These are phyloP conservation scores for Raphidocelis subcapitata DNA, from an alignment of 139 green algal species.

Conservation along the genomic window DNA sequence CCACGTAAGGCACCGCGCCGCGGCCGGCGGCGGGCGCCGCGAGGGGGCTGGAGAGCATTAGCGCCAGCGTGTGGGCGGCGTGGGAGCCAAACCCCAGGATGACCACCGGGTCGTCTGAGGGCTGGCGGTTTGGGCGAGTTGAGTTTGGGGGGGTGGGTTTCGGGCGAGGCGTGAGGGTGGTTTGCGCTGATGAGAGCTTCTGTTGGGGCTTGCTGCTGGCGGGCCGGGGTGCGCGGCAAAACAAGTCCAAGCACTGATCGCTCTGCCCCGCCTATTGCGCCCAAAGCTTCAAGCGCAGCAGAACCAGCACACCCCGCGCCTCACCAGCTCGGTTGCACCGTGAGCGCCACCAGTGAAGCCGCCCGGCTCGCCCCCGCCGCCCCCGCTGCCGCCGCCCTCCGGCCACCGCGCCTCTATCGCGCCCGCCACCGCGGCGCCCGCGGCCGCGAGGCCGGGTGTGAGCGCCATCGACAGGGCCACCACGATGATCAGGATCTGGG, in stretches of 20 bases:
- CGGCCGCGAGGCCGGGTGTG: slow-evolving; percentile 79
- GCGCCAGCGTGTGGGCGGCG: slow-evolving; percentile 67
- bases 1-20: slow-evolving; percentile 65
- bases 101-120: slow-evolving; percentile 59
- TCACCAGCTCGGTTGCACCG: neutral
- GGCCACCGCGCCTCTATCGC: neutral
- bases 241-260: no score
- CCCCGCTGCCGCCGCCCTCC: neutral
- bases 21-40: neutral
- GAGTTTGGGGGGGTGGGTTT: neutral
- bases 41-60: slow-evolving; percentile 81
- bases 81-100: slow-evolving; percentile 75
- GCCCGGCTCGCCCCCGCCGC: no score
- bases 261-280: no score
- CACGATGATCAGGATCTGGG: slow-evolving; percentile 93
- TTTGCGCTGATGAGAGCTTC: no score
- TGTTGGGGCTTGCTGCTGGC: no score
- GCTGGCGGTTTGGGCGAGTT: no score
- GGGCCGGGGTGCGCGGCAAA: no score
- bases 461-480: slow-evolving; percentile 95
- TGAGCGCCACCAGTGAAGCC: no score
- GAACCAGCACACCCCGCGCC: neutral
- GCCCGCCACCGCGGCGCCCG: slow-evolving; percentile 52
- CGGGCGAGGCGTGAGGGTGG: neutral
- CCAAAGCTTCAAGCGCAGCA: no score